Conservation (phyloP, 148 eudicot species). For the Silene latifolia region DNA sequence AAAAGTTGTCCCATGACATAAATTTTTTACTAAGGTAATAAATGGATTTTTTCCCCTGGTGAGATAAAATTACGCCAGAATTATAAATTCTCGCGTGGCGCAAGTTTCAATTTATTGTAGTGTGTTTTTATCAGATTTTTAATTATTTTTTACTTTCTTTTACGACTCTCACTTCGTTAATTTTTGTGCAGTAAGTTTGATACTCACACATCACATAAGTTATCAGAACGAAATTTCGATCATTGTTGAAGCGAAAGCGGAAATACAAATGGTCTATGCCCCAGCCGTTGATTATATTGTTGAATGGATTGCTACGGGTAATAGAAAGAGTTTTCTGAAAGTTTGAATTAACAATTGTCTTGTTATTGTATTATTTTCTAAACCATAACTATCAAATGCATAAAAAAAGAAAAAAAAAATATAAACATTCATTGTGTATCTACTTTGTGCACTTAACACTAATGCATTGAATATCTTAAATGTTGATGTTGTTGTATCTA, state of each 20-base stretch:
- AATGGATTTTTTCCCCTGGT: too few species aligned
- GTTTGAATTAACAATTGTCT: constrained; percentile 39
- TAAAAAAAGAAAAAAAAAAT: too few species aligned
- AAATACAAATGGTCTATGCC: constrained; percentile 72
- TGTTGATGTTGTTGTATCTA: constrained; percentile 22
- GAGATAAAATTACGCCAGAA: too few species aligned
- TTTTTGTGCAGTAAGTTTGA: constrained; percentile 56
- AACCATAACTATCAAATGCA: too few species aligned
- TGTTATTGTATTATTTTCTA: not conserved
- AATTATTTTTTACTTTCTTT: constrained; percentile 1
- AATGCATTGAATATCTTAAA: constrained; percentile 41
- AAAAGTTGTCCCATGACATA: too few species aligned
- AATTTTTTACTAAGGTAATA: too few species aligned
- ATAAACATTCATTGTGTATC: not conserved
- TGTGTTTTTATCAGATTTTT: too few species aligned
- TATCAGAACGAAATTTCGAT: constrained; percentile 49
- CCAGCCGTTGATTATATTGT: constrained; percentile 45
- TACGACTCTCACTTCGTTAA: not conserved
- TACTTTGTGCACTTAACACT: constrained; percentile 12
- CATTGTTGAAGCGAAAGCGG: constrained; percentile 55
- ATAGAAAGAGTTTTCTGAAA: constrained; percentile 50
- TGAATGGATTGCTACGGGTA: constrained; percentile 84
- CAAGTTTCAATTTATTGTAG: too few species aligned
- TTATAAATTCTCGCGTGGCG: too few species aligned
- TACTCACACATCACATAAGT: constrained; percentile 47